These are phyloP conservation scores for Suillus decipiens DNA, from an alignment of 768 basidiomycete species.

Conservation along the genomic window DNA sequence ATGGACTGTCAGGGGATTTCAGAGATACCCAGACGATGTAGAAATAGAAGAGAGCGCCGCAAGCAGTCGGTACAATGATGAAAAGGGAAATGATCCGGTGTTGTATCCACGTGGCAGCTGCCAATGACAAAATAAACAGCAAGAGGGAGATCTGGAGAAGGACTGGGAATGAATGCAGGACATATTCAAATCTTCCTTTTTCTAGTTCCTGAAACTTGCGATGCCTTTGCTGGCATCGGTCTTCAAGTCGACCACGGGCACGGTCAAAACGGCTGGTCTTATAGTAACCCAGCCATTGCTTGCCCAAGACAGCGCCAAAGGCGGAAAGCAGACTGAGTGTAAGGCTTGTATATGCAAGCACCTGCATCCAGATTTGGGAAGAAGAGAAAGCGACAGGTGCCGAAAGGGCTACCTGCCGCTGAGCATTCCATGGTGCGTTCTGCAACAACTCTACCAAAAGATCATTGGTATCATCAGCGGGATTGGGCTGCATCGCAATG, in stretches of 20 bases:
- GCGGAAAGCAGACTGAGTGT: slow-evolving; percentile 16
- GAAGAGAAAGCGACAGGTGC: slow-evolving; percentile 1
- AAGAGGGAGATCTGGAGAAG: slow-evolving; percentile 14
- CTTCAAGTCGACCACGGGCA: slow-evolving; percentile 5
- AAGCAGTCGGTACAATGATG: slow-evolving; percentile 7
- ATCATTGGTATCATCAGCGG: slow-evolving; percentile 13
- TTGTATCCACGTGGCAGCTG: neutral
- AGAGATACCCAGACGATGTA: slow-evolving; percentile 9
- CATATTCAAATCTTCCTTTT: slow-evolving; percentile 9
- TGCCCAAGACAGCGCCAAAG: slow-evolving; percentile 17
- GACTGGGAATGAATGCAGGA: slow-evolving; percentile 11
- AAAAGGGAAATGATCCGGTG: slow-evolving; percentile 10
- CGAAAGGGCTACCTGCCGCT: neutral
- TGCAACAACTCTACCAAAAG: slow-evolving; percentile 15
- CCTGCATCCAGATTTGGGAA: slow-evolving; percentile 12
- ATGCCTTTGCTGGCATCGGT: slow-evolving; percentile 12
- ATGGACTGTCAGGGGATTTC: slow-evolving; percentile 10
- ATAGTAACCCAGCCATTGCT: slow-evolving; percentile 16
- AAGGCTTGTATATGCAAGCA: slow-evolving; percentile 16
- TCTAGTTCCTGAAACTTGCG: slow-evolving; percentile 12
- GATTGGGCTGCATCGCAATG: slow-evolving; percentile 15
- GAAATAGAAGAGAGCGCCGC: slow-evolving; percentile 7
- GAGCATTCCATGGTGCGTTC: neutral
- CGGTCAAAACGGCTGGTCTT: neutral
- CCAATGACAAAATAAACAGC: slow-evolving; percentile 13